Conservation (phyloP, 1,284 basidiomycete species). For the Fomitopsis palustris region DNA sequence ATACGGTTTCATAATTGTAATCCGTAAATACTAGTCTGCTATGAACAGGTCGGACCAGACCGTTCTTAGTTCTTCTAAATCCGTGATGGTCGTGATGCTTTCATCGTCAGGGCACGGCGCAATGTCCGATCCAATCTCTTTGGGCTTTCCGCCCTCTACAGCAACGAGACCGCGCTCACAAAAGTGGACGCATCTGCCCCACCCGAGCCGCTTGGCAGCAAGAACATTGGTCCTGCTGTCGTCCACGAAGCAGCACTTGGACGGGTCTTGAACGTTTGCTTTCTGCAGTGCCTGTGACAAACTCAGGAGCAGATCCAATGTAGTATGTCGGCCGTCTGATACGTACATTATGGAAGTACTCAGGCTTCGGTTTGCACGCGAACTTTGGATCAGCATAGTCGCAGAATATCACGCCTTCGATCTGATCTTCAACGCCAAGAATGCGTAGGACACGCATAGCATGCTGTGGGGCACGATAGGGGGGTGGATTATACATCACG, state of each 20-base stretch:
- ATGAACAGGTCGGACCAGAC: slow-evolving; percentile 75
- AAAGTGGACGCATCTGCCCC: slow-evolving; percentile 73
- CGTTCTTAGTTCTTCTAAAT: slow-evolving; percentile 59
- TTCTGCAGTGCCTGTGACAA: slow-evolving; percentile 56
- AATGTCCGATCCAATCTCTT: slow-evolving; percentile 43
- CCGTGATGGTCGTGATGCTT: slow-evolving; percentile 43
- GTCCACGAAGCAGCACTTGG: slow-evolving; percentile 73
- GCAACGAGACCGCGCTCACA: slow-evolving; percentile 61
- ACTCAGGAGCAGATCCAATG: not conserved
- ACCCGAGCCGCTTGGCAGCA: slow-evolving; percentile 60
- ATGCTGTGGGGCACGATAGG: slow-evolving; percentile 45
- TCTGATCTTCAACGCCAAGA: slow-evolving; percentile 66
- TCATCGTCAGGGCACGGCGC: slow-evolving; percentile 33
- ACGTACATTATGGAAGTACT: slow-evolving; percentile 60
- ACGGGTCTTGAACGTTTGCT: slow-evolving; percentile 57
- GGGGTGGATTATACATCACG: not conserved
- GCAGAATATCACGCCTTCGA: slow-evolving; percentile 82
- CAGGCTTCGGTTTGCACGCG: slow-evolving; percentile 79
- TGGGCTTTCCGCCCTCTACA: slow-evolving; percentile 58
- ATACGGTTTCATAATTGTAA: not conserved
- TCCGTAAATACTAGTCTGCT: not conserved
- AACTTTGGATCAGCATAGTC: slow-evolving; percentile 73
- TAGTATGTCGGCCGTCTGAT: not conserved
- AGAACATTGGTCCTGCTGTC: slow-evolving; percentile 68
- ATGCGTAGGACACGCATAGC: slow-evolving; percentile 78